These are phyloP conservation scores for Knufia fluminis DNA, from an alignment of 2,329 filamentous ascomycete species.

Conservation along the genomic window DNA sequence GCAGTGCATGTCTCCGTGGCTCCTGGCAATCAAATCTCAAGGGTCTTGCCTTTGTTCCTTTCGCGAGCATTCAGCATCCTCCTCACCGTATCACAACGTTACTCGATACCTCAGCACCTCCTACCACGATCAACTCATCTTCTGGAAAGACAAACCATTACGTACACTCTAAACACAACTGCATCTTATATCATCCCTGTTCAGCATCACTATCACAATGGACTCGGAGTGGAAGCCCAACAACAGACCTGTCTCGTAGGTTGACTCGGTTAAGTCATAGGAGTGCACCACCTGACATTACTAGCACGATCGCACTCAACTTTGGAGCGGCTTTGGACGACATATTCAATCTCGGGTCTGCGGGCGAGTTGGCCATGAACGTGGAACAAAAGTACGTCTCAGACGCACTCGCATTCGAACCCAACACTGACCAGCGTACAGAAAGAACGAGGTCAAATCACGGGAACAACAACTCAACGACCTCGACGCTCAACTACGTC, in stretches of 20 bases:
- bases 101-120: background rate
- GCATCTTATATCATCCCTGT: background rate
- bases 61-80: background rate
- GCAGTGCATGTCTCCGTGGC: background rate
- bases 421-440: constrained; percentile 30
- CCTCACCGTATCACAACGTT: background rate
- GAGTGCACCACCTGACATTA: background rate
- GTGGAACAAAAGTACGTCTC: constrained; percentile 68
- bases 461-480: constrained; percentile 74
- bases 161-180: background rate
- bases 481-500: constrained; percentile 72
- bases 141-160: background rate
- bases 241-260: constrained; percentile 75
- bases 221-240: constrained; percentile 68
- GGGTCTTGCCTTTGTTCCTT: constrained; percentile 18
- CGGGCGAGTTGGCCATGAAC: constrained; percentile 63
- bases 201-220: constrained; percentile 4
- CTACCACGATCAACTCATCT: background rate
- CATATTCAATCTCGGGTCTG: constrained; percentile 77
- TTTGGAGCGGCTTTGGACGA: constrained; percentile 81
- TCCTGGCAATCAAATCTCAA: background rate
- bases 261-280: constrained; percentile 25
- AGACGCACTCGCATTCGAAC: constrained; percentile 9
- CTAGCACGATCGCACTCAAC: constrained; percentile 74
- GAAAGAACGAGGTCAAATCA: constrained; percentile 67